phyloP scores from a whole-genome alignment of 2,329 filamentous ascomycete genomes.

The Nigrospora sphaerica region DNA sequence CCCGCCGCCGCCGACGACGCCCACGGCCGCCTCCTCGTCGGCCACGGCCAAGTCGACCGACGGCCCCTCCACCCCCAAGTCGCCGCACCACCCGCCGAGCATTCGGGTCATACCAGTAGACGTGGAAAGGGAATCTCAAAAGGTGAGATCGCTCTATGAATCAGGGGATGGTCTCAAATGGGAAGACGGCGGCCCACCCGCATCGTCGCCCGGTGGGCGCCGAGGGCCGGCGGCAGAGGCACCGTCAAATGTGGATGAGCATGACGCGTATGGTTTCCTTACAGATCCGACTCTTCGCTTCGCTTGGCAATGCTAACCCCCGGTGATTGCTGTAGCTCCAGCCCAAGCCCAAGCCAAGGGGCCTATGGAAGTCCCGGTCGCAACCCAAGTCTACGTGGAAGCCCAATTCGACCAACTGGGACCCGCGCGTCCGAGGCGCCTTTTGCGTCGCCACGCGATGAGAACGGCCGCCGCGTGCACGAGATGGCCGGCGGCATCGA shows the following conservation, averaged over 20 bases:
- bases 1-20: not conserved
- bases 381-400: slow-evolving; percentile 17
- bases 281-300: slow-evolving; percentile 18
- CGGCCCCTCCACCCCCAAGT: slow-evolving; percentile 6
- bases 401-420: slow-evolving; percentile 15
- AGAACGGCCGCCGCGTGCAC: slow-evolving; percentile 26
- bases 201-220: slow-evolving; percentile 37
- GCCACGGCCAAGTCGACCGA: slow-evolving; percentile 2
- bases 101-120: slow-evolving; percentile 48
- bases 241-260: slow-evolving; percentile 44
- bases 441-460: slow-evolving; percentile 33
- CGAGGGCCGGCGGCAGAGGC: slow-evolving; percentile 42
- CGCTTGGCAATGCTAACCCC: slow-evolving; percentile 18
- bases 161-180: slow-evolving; percentile 44
- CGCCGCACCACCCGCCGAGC: slow-evolving; percentile 28
- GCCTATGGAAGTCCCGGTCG: slow-evolving; percentile 8
- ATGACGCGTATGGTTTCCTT: slow-evolving; percentile 53
- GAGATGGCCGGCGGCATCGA: slow-evolving; percentile 54
- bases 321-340: not conserved
- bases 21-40: slow-evolving; percentile 3
- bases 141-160: slow-evolving; percentile 61
- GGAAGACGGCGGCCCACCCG: slow-evolving; percentile 43
- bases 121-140: slow-evolving; percentile 56
- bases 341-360: slow-evolving; percentile 10
- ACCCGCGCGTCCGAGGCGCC: slow-evolving; percentile 14